Evolutionary conservation across 306 rosid species (phyloP).

Genomic region (Medicago ruthenica): DNA sequence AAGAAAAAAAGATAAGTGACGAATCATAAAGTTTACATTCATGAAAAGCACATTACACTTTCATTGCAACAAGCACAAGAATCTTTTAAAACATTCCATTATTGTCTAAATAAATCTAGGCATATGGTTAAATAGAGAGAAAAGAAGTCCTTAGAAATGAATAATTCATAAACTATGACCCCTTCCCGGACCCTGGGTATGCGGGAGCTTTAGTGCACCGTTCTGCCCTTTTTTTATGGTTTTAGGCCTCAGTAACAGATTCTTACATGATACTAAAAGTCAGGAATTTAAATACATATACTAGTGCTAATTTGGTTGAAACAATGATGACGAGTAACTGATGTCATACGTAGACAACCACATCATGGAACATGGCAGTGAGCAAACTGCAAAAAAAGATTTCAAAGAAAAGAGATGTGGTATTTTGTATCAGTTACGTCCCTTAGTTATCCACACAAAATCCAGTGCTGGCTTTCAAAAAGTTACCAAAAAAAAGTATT

Average conservation of each 20-base stretch:
- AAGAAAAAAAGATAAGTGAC: slow-evolving; percentile 36
- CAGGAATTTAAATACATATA: no score
- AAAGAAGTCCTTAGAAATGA: slow-evolving; percentile 9
- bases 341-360: slow-evolving; percentile 4
- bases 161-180: slow-evolving; percentile 2
- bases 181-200: no score
- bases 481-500: slow-evolving; percentile 1
- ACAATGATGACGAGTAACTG: slow-evolving; percentile 1
- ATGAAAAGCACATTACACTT: slow-evolving; percentile 15
- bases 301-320: neutral
- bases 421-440: slow-evolving; percentile 9
- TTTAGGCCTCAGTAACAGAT: neutral
- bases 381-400: neutral
- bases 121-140: neutral
- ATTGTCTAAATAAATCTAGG: neutral
- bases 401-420: neutral
- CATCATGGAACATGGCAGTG: slow-evolving; percentile 20
- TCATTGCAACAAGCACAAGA: slow-evolving; percentile 30
- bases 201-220: no score
- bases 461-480: neutral
- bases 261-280: no score
- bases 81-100: slow-evolving; percentile 21
- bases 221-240: neutral
- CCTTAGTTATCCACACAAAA: slow-evolving; percentile 24
- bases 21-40: slow-evolving; percentile 24